These are phyloP conservation scores for Penicillium nordicum DNA, from an alignment of 2,329 filamentous ascomycete species.

Conservation along the genomic window DNA sequence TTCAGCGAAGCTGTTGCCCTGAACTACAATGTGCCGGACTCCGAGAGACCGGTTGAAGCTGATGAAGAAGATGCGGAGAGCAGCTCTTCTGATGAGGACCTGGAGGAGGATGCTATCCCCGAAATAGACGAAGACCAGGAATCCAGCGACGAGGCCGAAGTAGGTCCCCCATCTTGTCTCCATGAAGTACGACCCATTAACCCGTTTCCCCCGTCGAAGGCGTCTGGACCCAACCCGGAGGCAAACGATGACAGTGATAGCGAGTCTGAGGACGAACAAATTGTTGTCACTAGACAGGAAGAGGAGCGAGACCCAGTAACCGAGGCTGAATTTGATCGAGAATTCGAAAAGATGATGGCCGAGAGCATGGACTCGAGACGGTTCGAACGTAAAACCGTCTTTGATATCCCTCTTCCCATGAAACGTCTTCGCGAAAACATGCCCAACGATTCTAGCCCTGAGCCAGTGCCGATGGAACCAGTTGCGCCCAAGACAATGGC, in stretches of 20 bases:
- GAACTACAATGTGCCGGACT: conserved; percentile 76
- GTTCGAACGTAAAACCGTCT: conserved; percentile 89
- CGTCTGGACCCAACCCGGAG: conserved; percentile 46
- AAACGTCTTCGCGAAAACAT: conserved; percentile 63
- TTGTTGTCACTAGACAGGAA: conserved; percentile 86
- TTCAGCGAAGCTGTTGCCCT: conserved; percentile 87
- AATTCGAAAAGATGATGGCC: conserved; percentile 97
- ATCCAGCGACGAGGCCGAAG: conserved; percentile 50
- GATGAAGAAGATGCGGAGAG: conserved; percentile 74
- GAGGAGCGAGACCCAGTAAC: conserved; percentile 88
- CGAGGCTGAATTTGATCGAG: conserved; percentile 95
- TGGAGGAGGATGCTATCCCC: conserved; percentile 56
- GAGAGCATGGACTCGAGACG: conserved; percentile 95
- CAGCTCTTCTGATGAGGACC: conserved; percentile 72
- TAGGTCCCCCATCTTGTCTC: conserved; percentile 12
- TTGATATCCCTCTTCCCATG: conserved; percentile 97
- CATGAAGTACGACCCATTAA: conserved; percentile 4
- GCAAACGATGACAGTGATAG: conserved; percentile 40
- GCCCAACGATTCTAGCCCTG: conserved; percentile 37
- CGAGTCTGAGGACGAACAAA: conserved; percentile 70
- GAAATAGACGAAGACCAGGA: conserved; percentile 57
- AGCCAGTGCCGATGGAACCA: conserved; percentile 24
- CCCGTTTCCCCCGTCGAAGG: conserved; percentile 29
- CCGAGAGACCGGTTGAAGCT: conserved; percentile 65
- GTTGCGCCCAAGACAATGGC: conserved; percentile 70